phyloP scores from a whole-genome alignment of 495 filamentous ascomycete species.

The Aspergillus sclerotiicarbonarius region DNA sequence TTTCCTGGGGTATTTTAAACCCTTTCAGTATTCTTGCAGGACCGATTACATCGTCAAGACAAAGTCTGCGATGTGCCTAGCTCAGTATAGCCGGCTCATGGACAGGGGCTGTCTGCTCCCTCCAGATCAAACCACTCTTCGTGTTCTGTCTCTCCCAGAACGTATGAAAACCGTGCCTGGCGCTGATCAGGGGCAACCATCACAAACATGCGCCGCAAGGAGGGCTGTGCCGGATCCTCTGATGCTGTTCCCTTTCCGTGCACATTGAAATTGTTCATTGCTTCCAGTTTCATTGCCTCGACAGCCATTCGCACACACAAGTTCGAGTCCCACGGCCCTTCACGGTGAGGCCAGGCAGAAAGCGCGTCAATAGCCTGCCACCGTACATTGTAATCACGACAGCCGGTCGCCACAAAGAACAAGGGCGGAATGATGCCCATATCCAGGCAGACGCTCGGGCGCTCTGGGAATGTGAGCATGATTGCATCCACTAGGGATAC shows the following conservation, averaged over 20 bases:
- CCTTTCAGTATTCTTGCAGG: not conserved
- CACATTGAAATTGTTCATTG: no score
- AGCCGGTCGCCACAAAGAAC: constrained; percentile 47
- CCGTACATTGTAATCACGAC: constrained; percentile 38
- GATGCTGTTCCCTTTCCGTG: not conserved
- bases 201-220: not conserved
- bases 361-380: constrained; percentile 39
- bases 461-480: constrained; percentile 11
- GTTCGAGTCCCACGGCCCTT: constrained; percentile 46
- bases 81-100: no score
- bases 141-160: not conserved
- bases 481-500: constrained; percentile 9
- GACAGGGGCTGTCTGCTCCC: no score
- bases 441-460: constrained; percentile 18
- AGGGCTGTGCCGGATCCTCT: not conserved
- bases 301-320: constrained; percentile 13
- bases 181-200: not conserved
- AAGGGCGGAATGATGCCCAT: constrained; percentile 37
- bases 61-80: not conserved
- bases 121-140: not conserved
- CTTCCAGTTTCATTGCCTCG: constrained; percentile 15
- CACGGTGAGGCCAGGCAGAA: constrained; percentile 35
- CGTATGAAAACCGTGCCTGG: not conserved
- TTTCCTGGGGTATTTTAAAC: no score
- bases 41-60: not conserved